Percentiles rank a stretch among this genome's conserved stretches.
These are phyloP conservation scores for Scleromitrula shiraiana DNA, from an alignment of 2,329 filamentous ascomycete genomes.

Conservation along the genomic window DNA sequence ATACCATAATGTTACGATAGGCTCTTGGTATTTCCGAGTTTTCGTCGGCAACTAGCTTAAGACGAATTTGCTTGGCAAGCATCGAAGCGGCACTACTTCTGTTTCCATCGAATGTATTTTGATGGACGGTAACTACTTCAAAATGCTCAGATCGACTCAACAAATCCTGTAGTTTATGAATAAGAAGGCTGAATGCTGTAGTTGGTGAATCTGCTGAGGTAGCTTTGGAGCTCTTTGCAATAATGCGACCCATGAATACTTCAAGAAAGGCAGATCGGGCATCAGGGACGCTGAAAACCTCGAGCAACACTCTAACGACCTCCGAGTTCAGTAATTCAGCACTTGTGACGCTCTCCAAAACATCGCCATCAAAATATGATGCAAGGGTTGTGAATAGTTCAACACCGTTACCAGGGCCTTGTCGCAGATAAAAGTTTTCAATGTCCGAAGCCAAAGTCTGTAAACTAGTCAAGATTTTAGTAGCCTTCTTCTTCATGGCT, in stretches of 20 bases:
- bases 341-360: conserved; percentile 88
- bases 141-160: conserved; percentile 97
- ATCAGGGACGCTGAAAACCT: conserved; percentile 69
- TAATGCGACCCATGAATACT: conserved; percentile 77
- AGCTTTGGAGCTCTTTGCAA: conserved; percentile 54
- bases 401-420: conserved; percentile 47
- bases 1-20: conserved; percentile 94
- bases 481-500: conserved; percentile 70
- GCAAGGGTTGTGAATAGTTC: conserved; percentile 69
- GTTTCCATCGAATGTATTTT: conserved; percentile 83
- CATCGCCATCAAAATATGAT: conserved; percentile 79
- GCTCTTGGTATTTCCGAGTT: conserved; percentile 80
- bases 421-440: conserved; percentile 58
- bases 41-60: conserved; percentile 83
- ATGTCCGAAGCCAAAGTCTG: conserved; percentile 65
- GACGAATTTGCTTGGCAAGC: conserved; percentile 88
- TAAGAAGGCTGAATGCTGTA: conserved; percentile 82
- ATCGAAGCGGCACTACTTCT: conserved; percentile 89
- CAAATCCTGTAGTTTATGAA: conserved; percentile 91
- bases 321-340: conserved; percentile 88
- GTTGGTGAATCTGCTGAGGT: conserved; percentile 59
- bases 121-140: conserved; percentile 91
- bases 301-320: conserved; percentile 74
- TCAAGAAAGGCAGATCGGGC: conserved; percentile 81
- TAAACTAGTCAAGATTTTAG: conserved; percentile 64